phyloP scores from a whole-genome alignment of 306 rosid genomes.

The Malus sieversii region DNA sequence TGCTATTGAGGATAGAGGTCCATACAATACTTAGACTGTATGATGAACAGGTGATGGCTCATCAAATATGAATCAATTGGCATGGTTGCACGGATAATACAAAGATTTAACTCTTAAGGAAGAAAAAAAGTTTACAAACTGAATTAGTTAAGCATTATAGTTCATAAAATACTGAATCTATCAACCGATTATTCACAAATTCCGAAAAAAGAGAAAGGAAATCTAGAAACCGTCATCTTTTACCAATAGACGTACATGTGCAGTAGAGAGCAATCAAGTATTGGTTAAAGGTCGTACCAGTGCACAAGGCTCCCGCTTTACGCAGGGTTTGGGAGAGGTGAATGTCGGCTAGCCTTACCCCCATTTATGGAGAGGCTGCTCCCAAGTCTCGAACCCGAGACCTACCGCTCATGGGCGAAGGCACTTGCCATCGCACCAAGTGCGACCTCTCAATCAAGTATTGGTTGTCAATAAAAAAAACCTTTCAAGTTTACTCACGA shows the following conservation, averaged over 20 bases:
- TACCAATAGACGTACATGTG: not conserved
- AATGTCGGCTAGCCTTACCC: no score
- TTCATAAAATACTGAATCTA: not conserved
- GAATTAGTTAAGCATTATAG: not conserved
- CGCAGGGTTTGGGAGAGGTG: no score
- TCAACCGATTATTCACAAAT: not conserved
- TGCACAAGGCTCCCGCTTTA: no score
- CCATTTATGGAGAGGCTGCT: no score
- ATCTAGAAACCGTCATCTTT: not conserved
- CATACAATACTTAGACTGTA: not conserved
- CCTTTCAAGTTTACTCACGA: constrained; percentile 1
- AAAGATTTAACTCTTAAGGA: not conserved
- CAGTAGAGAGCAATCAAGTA: not conserved
- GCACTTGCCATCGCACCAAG: no score
- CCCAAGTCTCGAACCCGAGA: no score
- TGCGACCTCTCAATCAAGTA: not conserved
- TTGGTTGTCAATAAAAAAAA: not conserved
- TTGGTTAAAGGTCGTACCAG: no score
- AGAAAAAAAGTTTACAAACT: not conserved
- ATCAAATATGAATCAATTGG: not conserved
- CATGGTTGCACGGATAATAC: not conserved
- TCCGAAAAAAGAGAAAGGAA: not conserved
- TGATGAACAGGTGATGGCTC: not conserved
- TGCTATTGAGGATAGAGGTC: not conserved
- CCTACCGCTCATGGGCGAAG: no score